A percentile compares a stretch with the other conserved stretches of the same genome.
These are phyloP conservation scores for Candida albicans DNA, from an alignment of 1,139 yeast genomes.

Conservation along the genomic window DNA sequence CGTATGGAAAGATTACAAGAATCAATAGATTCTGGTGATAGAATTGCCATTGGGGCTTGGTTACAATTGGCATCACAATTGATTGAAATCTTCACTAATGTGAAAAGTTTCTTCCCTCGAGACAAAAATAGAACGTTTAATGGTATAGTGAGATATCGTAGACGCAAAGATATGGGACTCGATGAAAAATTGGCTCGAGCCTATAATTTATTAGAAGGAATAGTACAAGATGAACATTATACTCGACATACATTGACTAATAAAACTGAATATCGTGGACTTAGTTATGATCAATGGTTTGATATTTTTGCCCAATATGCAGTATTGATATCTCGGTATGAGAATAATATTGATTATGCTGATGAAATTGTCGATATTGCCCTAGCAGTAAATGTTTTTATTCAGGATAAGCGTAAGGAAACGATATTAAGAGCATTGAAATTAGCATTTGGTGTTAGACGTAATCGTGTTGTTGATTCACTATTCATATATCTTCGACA, in stretches of 20 bases:
- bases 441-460: constrained; percentile 60
- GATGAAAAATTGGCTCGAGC: constrained; percentile 74
- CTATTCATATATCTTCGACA: constrained; percentile 56
- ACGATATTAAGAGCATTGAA: constrained; percentile 63
- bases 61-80: constrained; percentile 79
- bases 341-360: constrained; percentile 63
- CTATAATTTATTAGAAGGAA: constrained; percentile 65
- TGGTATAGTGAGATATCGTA: constrained; percentile 63
- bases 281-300: constrained; percentile 81
- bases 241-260: constrained; percentile 43
- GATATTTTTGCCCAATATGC: constrained; percentile 78
- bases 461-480: constrained; percentile 26
- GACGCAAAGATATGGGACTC: constrained; percentile 60
- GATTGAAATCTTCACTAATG: constrained; percentile 77
- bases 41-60: constrained; percentile 75
- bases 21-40: constrained; percentile 54
- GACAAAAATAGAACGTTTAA: constrained; percentile 69
- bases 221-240: constrained; percentile 38
- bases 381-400: constrained; percentile 72
- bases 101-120: constrained; percentile 73
- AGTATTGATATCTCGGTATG: constrained; percentile 60
- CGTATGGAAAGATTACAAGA: constrained; percentile 60
- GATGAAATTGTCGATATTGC: constrained; percentile 71
- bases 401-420: constrained; percentile 56
- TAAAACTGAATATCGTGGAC: constrained; percentile 65